Evolutionary conservation across 1,139 yeast genomes (phyloP), one percentile per base, ranked within the genome.

Genomic region (Geotrichum bryndzae): DNA sequence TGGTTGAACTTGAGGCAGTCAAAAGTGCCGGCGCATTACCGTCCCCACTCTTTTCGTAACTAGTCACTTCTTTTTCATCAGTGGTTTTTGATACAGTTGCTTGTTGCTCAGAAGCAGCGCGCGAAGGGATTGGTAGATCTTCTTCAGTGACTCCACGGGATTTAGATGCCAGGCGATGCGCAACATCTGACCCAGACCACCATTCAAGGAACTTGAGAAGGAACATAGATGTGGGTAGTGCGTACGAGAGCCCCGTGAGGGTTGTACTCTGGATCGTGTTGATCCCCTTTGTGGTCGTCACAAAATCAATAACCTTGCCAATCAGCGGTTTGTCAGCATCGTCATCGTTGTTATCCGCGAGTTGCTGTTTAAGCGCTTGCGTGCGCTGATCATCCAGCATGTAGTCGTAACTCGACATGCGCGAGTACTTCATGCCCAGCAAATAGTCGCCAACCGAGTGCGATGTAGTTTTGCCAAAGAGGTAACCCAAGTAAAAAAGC

Each of bases 151-250:
- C 73, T 61, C 81, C 80, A 6, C 85, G 78, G 61, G 80, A 81
- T 57, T 80, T 82, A 66, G 82, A 83, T 11, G 84, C 77, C 56
- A 90, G 74, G 68, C 85, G 85, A 5, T 81, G 77, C 0, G 90
- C 86, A 69, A 90, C 82, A 66, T 88, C 90, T 22, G 92, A 85
- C 54, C 89, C 83, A 65, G 87, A 86, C 96, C 97, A 92, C 98
- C 98, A 92, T 73, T 94, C 98, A 59, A 91, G 80, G 68, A 94
- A 90, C 74, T 91, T 90, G 66, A 94, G 80, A 46, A 88, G 72
- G 72, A 94, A 92, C 64, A 94, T 88, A 1, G 96, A 90, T 0
- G 88, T 81, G 0, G 98, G 98, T 76, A 94, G 84, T 41, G 88
- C 78, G 57, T 76, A 73, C 15, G 74, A 67, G 45, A 73, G 66